Base-by-base conservation (phyloP, 345 rosid species). In the Balakata baccata region DNA sequence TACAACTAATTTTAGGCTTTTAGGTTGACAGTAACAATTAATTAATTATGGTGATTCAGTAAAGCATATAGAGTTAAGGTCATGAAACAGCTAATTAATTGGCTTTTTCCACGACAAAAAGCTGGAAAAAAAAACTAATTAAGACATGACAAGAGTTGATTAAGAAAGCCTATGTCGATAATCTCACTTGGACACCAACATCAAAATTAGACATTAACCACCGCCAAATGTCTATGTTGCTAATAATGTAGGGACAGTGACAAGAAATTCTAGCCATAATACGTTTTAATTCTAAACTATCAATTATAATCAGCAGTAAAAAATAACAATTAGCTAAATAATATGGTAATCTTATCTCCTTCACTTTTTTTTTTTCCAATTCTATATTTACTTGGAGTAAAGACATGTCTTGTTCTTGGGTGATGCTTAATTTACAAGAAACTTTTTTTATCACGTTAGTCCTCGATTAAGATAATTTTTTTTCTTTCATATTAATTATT, bases 121-220 rank as follows among this genome's bases (percentile, higher is more conserved):
- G 66, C 47, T 38, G n/a, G 5, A 7, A 66, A 65, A 74, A 50
- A 70, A 69, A 62, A 17, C 7, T 47, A 56, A 64, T 23, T 46
- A 71, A 77, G 82, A 85, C 88, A 79, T 64, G 81, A 78, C 74
- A 75, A 71, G 46, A 73, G 51, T 53, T 80, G 85, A 83, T 75
- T 79, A 10, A 58, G 77, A 75, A 73, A 57, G 68, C 10, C 4
- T 79, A 71, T 77, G 80, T 64, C 68, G 6, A 73, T 22, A 50
- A 52, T 20, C 62, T 58, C 51, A 50, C 47, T 56, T 43, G 52
- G 69, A 80, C 54, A 66, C 64, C 58, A 72, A 78, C 84, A 75
- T 74, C 78, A 45, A 62, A 79, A 52, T 56, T 77, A 75, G 80
- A 79, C 84, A 70, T 52, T 57, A 73, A 77, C 43, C 82, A 58